Evolutionary conservation across 768 basidiomycete genomes (phyloP), one percentile per base, ranked within the genome.

Genomic region (Crucibulum laeve): DNA sequence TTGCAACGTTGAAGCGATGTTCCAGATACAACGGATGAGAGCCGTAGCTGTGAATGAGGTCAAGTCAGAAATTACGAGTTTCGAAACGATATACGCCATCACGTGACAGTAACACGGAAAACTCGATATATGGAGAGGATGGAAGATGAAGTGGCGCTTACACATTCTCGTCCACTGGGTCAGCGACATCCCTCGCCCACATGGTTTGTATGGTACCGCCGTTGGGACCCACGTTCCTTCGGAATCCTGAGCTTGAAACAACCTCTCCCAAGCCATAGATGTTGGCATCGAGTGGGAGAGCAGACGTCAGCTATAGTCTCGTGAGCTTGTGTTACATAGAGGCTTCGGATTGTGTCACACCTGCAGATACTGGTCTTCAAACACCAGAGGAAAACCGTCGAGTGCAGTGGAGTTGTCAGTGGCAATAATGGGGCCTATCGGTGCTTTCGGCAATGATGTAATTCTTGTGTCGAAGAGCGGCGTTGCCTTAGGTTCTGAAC

Each of bases 321-420:
- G 32, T 15, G 5, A 13, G 34, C 23, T 22, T 22, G 28, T 30
- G 39, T 14, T 38, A 23, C 40, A 15, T 42, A 5, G 5, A 17
- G 22, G 30, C 25, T 15, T n/a, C n/a, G 23, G 37, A 1, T 17
- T 6, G 6, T 1, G 8, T 23, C 46, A 38, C 44, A 79, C 78
- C 72, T 89, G 85, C 17, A 91, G 70, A 56, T 88, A 90, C 53
- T 84, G 83, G 48, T 90, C 79, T 52, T 90, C 87, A 53, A 90
- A 90, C 10, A 91, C 76, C 8, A 91, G 65, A 0, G 80, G 76
- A 45, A 87, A 85, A 0, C 74, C 80, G 43, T 80, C 70, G 14
- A 89, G 65, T 2, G 74, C 72, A 0, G 80, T 81, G 4, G 68
- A 71, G 38, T 71, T 69, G 47, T 81, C 79, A 5, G 57, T 61